A percentile compares a stretch with the other conserved stretches of the same genome.
phyloP scores from a whole-genome alignment of 495 filamentous ascomycete species.

The Podospora comata region DNA sequence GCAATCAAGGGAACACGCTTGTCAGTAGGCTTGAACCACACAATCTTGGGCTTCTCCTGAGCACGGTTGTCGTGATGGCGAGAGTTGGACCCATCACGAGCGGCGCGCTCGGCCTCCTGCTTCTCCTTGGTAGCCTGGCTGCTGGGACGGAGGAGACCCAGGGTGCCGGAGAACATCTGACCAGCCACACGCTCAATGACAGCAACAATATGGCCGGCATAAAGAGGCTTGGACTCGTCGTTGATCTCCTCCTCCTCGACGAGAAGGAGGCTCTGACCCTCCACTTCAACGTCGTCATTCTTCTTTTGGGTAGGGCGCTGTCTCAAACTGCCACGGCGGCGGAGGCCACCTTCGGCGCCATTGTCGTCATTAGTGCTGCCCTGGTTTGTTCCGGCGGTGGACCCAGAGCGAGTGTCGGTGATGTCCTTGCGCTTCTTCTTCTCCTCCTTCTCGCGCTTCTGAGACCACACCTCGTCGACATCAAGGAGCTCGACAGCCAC shows the following conservation, averaged over 20 bases:
- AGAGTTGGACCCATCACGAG: constrained; percentile 74
- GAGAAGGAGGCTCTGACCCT: constrained; percentile 92
- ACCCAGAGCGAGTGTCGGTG: constrained; percentile 78
- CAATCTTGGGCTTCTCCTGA: constrained; percentile 98
- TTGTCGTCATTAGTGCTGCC: constrained; percentile 66
- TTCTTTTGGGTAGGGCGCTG: constrained; percentile 99
- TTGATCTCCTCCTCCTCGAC: constrained; percentile 99
- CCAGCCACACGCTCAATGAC: constrained; percentile 95
- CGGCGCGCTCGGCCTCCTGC: constrained; percentile 92
- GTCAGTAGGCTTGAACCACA: constrained; percentile 99
- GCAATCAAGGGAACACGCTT: constrained; percentile 97
- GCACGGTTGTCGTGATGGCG: constrained; percentile 74
- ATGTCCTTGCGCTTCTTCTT: constrained; percentile 99
- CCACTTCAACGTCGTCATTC: constrained; percentile 98
- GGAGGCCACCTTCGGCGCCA: constrained; percentile 73
- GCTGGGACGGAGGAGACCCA: constrained; percentile 89
- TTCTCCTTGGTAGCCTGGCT: constrained; percentile 99
- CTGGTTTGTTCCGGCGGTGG: constrained; percentile 68
- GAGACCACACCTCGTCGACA: constrained; percentile 96
- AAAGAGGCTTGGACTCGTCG: constrained; percentile 95
- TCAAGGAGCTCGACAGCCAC: constrained; percentile 96
- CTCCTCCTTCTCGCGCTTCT: constrained; percentile 98
- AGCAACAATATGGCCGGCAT: constrained; percentile 94
- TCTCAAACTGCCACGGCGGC: constrained; percentile 87
- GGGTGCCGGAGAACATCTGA: constrained; percentile 98